Evolutionary conservation across 2,329 filamentous ascomycete species (phyloP).

Genomic region (Paracorniculantispora psalliotae): DNA sequence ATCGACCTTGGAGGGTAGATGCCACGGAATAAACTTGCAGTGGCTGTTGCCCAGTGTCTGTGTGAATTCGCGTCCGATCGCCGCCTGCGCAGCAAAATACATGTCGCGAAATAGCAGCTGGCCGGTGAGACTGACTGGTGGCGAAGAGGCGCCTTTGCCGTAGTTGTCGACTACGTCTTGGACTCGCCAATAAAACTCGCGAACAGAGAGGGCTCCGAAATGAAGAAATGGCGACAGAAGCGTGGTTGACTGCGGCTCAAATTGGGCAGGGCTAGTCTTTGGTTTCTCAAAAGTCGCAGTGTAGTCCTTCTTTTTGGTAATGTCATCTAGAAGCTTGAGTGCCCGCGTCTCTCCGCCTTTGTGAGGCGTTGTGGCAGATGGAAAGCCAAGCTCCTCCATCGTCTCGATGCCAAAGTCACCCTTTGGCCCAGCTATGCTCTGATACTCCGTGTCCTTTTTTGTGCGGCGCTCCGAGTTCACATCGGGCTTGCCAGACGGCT

Average conservation of each 20-base stretch:
- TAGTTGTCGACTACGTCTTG: slow-evolving; percentile 56
- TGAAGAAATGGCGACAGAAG: slow-evolving; percentile 69
- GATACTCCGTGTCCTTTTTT: slow-evolving; percentile 53
- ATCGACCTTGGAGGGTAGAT: slow-evolving; percentile 58
- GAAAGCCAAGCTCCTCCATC: slow-evolving; percentile 64
- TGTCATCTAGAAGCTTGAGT: slow-evolving; percentile 50
- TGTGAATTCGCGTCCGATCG: slow-evolving; percentile 57
- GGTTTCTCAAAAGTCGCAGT: slow-evolving; percentile 73
- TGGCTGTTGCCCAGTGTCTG: slow-evolving; percentile 62
- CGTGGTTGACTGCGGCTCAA: slow-evolving; percentile 68
- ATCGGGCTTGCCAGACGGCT: slow-evolving; percentile 48
- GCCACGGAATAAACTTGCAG: slow-evolving; percentile 75
- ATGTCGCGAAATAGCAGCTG: slow-evolving; percentile 76
- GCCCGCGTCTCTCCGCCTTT: slow-evolving; percentile 66
- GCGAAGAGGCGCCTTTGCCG: slow-evolving; percentile 51
- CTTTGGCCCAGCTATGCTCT: slow-evolving; percentile 58
- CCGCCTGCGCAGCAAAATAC: slow-evolving; percentile 75
- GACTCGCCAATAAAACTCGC: slow-evolving; percentile 69
- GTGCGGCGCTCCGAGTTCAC: slow-evolving; percentile 54
- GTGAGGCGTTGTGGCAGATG: slow-evolving; percentile 59
- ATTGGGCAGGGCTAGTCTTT: slow-evolving; percentile 67
- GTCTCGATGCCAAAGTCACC: slow-evolving; percentile 67
- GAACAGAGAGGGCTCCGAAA: slow-evolving; percentile 65
- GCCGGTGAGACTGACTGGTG: slow-evolving; percentile 65
- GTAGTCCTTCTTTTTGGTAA: slow-evolving; percentile 60